Conservation (phyloP, 78 protist species). For the Bigelowiella natans region DNA sequence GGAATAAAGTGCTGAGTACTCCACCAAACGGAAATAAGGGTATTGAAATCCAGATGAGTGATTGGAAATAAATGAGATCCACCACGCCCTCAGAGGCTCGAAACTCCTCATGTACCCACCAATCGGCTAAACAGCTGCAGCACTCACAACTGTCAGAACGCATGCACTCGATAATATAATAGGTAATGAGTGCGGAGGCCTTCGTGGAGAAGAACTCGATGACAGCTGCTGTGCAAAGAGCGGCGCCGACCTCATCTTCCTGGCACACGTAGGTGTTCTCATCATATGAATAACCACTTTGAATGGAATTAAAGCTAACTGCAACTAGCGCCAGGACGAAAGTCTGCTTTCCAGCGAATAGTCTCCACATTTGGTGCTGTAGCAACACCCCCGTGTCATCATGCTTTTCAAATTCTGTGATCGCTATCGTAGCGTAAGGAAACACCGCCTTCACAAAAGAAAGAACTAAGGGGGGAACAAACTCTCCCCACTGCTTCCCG, state of each 20-base stretch:
- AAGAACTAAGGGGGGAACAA: background rate
- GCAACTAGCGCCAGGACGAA: background rate
- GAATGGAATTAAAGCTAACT: background rate
- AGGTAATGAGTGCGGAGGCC: background rate
- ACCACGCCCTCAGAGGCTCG: background rate
- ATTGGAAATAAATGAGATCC: background rate
- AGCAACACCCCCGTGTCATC: background rate
- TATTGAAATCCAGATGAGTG: background rate
- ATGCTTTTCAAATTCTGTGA: background rate
- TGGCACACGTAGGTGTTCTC: background rate
- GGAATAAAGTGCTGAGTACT: background rate
- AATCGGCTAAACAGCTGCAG: background rate
- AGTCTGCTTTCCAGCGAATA: background rate
- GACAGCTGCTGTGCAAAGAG: background rate
- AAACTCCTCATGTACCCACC: no score
- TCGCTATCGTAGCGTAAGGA: background rate
- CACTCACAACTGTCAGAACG: background rate
- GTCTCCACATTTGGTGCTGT: background rate
- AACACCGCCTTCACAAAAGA: background rate
- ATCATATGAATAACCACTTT: background rate
- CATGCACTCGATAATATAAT: background rate
- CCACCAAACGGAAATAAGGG: background rate
- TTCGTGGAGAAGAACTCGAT: background rate
- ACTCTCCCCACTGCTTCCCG: background rate
- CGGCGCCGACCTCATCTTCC: background rate